These are phyloP conservation scores for Firmiana major DNA, from an alignment of 345 rosid genomes.

Conservation along the genomic window DNA sequence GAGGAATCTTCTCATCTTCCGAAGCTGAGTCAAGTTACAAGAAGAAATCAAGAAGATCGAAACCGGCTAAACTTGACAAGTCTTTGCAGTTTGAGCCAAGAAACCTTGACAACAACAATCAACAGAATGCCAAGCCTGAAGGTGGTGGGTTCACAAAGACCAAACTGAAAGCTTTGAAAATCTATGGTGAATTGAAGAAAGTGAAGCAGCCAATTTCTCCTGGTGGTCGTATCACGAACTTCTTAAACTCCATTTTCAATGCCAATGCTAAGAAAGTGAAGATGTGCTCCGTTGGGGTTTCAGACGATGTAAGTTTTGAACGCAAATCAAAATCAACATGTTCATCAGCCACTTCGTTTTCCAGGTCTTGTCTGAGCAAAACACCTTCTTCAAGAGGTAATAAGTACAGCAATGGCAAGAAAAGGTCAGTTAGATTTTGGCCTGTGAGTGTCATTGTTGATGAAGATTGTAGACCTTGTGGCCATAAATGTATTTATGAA, in stretches of 20 bases:
- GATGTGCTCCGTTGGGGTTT: constrained; percentile 60
- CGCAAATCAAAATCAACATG: constrained; percentile 44
- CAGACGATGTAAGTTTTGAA: constrained; percentile 54
- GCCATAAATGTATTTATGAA: constrained; percentile 42
- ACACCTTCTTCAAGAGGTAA: constrained; percentile 30
- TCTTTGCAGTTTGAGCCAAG: constrained; percentile 14
- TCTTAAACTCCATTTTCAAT: constrained; percentile 71
- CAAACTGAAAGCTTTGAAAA: constrained; percentile 49
- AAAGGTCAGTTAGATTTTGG: constrained; percentile 59
- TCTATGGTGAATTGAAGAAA: constrained; percentile 56
- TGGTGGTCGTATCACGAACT: constrained; percentile 58
- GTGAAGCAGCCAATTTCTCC: constrained; percentile 84
- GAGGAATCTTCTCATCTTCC: constrained; percentile 45
- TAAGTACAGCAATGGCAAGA: constrained; percentile 21
- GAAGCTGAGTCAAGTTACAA: constrained; percentile 42
- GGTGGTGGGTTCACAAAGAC: constrained; percentile 48
- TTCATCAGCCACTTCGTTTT: constrained; percentile 47
- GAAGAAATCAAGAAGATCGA: constrained; percentile 25
- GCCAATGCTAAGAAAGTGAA: constrained; percentile 68
- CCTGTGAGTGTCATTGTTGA: constrained; percentile 61
- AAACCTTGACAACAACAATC: constrained; percentile 14
- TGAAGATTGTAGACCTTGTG: constrained; percentile 60
- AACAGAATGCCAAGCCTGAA: constrained; percentile 23
- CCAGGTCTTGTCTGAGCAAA: constrained; percentile 65
- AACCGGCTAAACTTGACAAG: constrained; percentile 12